These are phyloP conservation scores for Mrakia gelida DNA, from an alignment of 768 basidiomycete species.

Conservation along the genomic window DNA sequence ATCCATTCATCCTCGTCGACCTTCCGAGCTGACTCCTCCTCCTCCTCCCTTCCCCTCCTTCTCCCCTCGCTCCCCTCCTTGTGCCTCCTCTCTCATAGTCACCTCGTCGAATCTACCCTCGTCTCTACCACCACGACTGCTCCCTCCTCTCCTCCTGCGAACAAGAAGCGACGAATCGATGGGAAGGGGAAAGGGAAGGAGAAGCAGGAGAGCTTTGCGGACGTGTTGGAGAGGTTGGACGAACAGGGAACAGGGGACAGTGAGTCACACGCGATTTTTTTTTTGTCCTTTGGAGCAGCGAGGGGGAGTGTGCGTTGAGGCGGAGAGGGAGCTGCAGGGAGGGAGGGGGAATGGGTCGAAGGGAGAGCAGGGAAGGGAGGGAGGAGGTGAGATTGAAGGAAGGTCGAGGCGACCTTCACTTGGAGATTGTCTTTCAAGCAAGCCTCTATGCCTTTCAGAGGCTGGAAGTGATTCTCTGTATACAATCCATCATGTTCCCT, in stretches of 20 bases:
- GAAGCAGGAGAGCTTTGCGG: constrained; percentile 38
- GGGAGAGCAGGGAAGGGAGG: no score
- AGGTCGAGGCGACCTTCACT: no score
- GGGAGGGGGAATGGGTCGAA: neutral
- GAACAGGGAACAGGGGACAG: constrained; percentile 41
- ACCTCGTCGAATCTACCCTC: neutral
- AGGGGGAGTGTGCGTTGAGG: no score
- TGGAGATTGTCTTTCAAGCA: no score
- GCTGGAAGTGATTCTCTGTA: no score
- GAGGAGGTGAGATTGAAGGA: no score
- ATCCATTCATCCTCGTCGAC: neutral
- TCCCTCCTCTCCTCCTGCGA: constrained; percentile 1
- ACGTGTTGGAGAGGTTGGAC: constrained; percentile 40
- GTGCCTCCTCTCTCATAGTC: neutral
- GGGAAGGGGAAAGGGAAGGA: constrained; percentile 14
- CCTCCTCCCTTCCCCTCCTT: neutral
- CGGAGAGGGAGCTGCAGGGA: neutral
- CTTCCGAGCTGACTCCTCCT: neutral
- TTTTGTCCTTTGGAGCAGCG: neutral
- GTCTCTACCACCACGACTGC: neutral
- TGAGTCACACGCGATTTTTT: constrained; percentile 11
- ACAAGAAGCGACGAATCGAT: constrained; percentile 4
- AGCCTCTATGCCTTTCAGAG: no score
- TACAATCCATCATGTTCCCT: no score
- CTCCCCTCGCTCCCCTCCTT: neutral